Evolutionary conservation across 2,329 filamentous ascomycete genomes (phyloP), one percentile per base, ranked within the genome.

Genomic region (Colletotrichum scovillei): DNA sequence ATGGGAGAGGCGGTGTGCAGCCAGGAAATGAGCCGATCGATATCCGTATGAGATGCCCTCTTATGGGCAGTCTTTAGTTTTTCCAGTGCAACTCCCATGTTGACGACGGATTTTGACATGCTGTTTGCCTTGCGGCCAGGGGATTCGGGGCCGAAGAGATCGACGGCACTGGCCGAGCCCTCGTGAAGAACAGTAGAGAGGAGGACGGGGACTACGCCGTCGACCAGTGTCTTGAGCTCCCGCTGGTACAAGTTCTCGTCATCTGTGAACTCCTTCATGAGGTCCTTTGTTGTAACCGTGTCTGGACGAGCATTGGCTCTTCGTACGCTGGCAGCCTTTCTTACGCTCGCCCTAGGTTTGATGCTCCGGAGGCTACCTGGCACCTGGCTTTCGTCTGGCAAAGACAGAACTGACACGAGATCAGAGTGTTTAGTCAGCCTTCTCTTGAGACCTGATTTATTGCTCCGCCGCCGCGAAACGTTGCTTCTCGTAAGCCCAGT

Each of bases 181-280:
- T 91, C 91, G 73, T 93, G 93, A 14, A 98, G 88, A 9, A 97
- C 94, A 76, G 95, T 94, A 11, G 92, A 94, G 64, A 99, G 85
- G 2, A 99, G 88, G 2, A 98, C 96, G 0, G 97, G 97, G 69
- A 99, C 94, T 26, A 99, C 96, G 69, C 97, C 97, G 78, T 98
- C 95, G 8, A 98, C 95, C 38, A 99, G 84, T 0, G 97, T 98
- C 79, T 95, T 95, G 38, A 99, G 88, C 82, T 99, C 97, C 67
- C 95, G 90, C 83, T 93, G 92, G 80, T 98, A 99, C 76, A 97
- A 93, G 57, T 90, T 86, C 82, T 99, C 97, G 77, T 98, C 97
- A 5, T 93, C 90, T 12, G 90, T 87, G 75, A 99, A 91, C 79
- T 98, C 95, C 65, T 89, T 88, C 81, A 98, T 88, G 24, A 98